Base-by-base conservation (phyloP, 1,139 yeast species). In the Geotrichum restrictum region DNA sequence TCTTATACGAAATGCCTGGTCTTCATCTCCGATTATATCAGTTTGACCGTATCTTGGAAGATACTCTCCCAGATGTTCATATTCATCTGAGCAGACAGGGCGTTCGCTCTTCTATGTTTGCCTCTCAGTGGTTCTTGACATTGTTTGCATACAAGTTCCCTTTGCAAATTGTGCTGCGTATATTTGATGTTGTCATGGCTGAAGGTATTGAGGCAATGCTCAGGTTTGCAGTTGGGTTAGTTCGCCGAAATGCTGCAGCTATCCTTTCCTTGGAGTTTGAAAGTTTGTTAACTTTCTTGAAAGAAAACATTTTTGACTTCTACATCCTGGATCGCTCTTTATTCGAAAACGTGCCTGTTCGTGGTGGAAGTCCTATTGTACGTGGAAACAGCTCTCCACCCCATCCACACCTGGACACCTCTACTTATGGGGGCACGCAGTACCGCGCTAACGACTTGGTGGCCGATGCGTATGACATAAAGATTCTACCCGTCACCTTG, bases 111-210 rank as follows among this genome's bases (percentile, higher is more conserved):
- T 84, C 93, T 21, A 91, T 91, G 97, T 93, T 88, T 72, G 97
- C 96, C 0, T 81, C 93, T 0, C 97, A 93, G 68, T 93, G 98
- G 98, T 89, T 93, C 65, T 75, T 89, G 61, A 93, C 98, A 0
- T 78, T 93, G 60, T 93, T 93, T 71, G 96, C 96, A 13, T 93
- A 93, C 73, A 86, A 87, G 64, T 88, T 91, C 68, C 98, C 98
- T 13, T 72, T 88, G 50, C 85, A 82, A 53, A 83, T 88, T 62
- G 96, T 88, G 39, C 73, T 87, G 58, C 76, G 95, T 54, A 86
- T 93, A 43, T 85, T 81, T 66, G 98, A 93, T 71, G 79, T 87
- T 53, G 81, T 93, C 16, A 79, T 93, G 47, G 84, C 95, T 5
- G 96, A 91, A 70, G 98, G 98, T 31, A 73, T 84, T 52, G 97